phyloP scores from a whole-genome alignment of 352 stramenopile species.

The Phytophthora pisi region DNA sequence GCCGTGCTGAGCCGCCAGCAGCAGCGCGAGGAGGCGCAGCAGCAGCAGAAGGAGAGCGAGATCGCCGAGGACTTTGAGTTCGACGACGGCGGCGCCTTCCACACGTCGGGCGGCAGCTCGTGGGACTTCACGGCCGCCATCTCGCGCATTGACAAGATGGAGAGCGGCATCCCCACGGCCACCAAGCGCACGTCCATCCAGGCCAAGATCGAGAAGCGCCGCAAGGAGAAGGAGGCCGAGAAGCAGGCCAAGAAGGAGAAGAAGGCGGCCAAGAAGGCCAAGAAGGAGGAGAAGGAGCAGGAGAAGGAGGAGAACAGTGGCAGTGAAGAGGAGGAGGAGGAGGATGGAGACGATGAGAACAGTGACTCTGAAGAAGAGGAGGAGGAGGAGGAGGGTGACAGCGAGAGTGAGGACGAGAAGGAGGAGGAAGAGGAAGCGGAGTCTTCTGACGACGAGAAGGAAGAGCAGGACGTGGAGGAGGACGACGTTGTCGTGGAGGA shows the following conservation, averaged over 20 bases:
- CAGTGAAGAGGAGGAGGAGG: constrained; percentile 34
- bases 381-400: constrained; percentile 31
- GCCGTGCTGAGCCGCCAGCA: constrained; percentile 79
- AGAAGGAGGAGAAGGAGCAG: constrained; percentile 29
- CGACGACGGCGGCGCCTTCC: constrained; percentile 66
- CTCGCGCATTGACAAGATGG: constrained; percentile 83
- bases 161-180: constrained; percentile 53
- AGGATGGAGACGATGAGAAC: constrained; percentile 24
- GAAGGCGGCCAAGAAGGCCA: constrained; percentile 44
- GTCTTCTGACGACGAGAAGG: constrained; percentile 38
- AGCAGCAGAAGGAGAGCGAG: constrained; percentile 53
- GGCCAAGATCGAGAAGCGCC: constrained; percentile 84
- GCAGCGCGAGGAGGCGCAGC: constrained; percentile 41
- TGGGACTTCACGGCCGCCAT: constrained; percentile 91
- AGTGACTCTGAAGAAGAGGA: constrained; percentile 16
- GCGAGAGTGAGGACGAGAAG: constrained; percentile 40
- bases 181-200: constrained; percentile 87
- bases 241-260: constrained; percentile 66
- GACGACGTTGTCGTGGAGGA: constrained; percentile 83
- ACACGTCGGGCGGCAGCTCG: constrained; percentile 61
- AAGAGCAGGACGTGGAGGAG: constrained; percentile 55
- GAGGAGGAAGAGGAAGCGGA: constrained; percentile 35
- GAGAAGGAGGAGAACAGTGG: constrained; percentile 30
- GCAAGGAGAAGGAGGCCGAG: constrained; percentile 70
- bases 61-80: constrained; percentile 90